Base-by-base conservation (phyloP, 192 early-diverging fungal species). In the Backusella liffmaniae region DNA sequence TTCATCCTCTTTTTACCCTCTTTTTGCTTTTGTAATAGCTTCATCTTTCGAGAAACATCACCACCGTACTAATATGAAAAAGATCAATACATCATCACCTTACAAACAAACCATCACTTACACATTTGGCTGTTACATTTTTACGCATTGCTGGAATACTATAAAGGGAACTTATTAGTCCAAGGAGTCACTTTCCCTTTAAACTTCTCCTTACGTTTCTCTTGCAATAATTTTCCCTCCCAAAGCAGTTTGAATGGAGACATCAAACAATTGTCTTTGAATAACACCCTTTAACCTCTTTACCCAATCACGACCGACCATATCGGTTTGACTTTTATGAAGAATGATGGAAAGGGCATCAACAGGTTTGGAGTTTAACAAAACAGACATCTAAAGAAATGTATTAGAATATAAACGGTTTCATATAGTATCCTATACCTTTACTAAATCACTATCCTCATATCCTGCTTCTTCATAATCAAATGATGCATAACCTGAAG, bases 11-110 rank as follows among this genome's bases (percentile, higher is more conserved):
- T 98, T 87, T 99, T 99, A 70, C 96, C 96, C 69, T 92, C 96
- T 85, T 97, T 97, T 85, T 97, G 95, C 72, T 93, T 94, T 67
- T 97, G 91, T 73, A 99, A 79, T 56, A 99, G 88, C 84, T 99
- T 99, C 97, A 98, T 99, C 83, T 96, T 97, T 30, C 97, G 90
- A 2, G 96, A 94, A 15, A 96, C 90, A 85, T 99, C 97, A 21
- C 97, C 97, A 26, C 97, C 96, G 77, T 99, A 99, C 86, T 90
- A 62, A 26, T 16, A 26, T 16, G 46, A 32, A 32, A 30, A 2
- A 13, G 29, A 29, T 44, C 26, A 46, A 35, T 35, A 36, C 56
- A 67, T 46, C 26, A n/a, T 56, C 37, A 39, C 37, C 37, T 15
- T 4, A 18, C 15, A 44, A 44, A 44, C 13, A 12, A 78, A 35